Percentiles rank a stretch among this genome's conserved stretches.
Conservation (phyloP, 2,329 filamentous ascomycete genomes). For the Calonectria hongkongensis region DNA sequence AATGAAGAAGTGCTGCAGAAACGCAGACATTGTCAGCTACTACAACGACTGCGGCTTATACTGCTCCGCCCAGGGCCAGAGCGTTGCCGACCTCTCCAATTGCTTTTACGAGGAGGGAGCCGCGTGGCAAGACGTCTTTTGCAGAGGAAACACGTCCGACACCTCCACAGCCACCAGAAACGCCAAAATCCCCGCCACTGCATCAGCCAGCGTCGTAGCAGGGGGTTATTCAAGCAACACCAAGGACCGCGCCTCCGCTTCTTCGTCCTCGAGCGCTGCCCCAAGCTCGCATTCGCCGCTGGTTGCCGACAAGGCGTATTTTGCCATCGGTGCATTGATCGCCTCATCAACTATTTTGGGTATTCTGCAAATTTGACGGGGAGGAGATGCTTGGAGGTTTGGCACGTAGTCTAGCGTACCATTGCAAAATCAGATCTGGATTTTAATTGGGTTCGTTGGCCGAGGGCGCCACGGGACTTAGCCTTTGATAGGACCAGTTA, state of each 20-base stretch:
- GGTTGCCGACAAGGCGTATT: constrained; percentile 52
- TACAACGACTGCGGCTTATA: constrained; percentile 68
- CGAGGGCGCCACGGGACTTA: not conserved
- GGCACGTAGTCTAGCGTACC: not conserved
- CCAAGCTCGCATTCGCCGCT: constrained; percentile 24
- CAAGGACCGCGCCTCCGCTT: constrained; percentile 2
- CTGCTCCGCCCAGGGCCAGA: constrained; percentile 61
- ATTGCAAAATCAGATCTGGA: not conserved
- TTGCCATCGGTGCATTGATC: constrained; percentile 58
- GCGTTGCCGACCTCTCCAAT: constrained; percentile 50
- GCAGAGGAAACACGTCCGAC: constrained; percentile 60
- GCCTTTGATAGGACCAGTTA: constrained; percentile 6
- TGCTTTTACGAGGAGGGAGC: constrained; percentile 64
- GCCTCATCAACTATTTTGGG: constrained; percentile 54
- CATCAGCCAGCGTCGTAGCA: constrained; percentile 54
- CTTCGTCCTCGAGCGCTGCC: constrained; percentile 37
- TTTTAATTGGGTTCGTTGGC: not conserved
- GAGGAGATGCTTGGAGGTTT: not conserved
- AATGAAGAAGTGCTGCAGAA: constrained; percentile 66
- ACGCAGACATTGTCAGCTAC: constrained; percentile 65
- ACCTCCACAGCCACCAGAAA: constrained; percentile 62
- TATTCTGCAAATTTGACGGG: constrained; percentile 39
- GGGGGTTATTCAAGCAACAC: constrained; percentile 27
- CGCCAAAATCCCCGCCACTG: constrained; percentile 51
- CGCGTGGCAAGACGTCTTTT: constrained; percentile 63